Percentiles rank a stretch among this genome's conserved stretches.
phyloP scores from a whole-genome alignment of 768 basidiomycete species.

The Grammothele lineata region DNA sequence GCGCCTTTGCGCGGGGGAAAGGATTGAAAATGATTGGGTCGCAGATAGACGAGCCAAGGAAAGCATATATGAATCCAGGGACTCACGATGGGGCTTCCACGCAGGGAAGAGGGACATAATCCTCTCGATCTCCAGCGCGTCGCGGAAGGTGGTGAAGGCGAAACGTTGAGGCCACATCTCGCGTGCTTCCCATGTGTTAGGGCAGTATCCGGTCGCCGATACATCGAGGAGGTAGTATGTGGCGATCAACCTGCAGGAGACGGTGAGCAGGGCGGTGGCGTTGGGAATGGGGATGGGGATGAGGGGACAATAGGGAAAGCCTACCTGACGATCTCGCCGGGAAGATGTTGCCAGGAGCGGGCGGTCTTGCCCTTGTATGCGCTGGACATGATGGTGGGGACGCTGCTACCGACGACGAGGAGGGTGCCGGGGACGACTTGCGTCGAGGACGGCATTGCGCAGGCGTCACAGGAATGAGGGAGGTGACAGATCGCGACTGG shows the following conservation, averaged over 20 bases:
- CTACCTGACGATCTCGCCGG: slow-evolving; percentile 57
- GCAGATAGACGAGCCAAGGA: not conserved
- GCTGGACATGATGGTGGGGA: not conserved
- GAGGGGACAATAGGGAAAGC: slow-evolving; percentile 13
- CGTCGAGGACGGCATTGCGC: slow-evolving; percentile 16
- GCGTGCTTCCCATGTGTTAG: slow-evolving; percentile 43
- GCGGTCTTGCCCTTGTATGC: slow-evolving; percentile 54
- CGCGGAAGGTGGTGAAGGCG: slow-evolving; percentile 59
- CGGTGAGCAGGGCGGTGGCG: slow-evolving; percentile 17
- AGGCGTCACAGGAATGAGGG: slow-evolving; percentile 24
- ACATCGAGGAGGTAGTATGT: slow-evolving; percentile 55
- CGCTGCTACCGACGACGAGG: slow-evolving; percentile 1
- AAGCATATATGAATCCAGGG: not conserved
- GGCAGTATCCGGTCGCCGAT: slow-evolving; percentile 40
- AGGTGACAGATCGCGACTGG: slow-evolving; percentile 28
- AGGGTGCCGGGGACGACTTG: slow-evolving; percentile 6
- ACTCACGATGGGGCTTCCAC: slow-evolving; percentile 60
- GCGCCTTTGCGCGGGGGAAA: not conserved
- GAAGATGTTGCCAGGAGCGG: slow-evolving; percentile 59
- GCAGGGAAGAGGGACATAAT: slow-evolving; percentile 60
- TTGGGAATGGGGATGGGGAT: slow-evolving; percentile 2
- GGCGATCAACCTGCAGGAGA: slow-evolving; percentile 44
- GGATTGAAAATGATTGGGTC: not conserved
- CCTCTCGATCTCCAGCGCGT: slow-evolving; percentile 55
- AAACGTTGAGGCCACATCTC: slow-evolving; percentile 59